Base-by-base conservation (phyloP, 2,329 filamentous ascomycete genomes). In the Cladophialophora immunda region DNA sequence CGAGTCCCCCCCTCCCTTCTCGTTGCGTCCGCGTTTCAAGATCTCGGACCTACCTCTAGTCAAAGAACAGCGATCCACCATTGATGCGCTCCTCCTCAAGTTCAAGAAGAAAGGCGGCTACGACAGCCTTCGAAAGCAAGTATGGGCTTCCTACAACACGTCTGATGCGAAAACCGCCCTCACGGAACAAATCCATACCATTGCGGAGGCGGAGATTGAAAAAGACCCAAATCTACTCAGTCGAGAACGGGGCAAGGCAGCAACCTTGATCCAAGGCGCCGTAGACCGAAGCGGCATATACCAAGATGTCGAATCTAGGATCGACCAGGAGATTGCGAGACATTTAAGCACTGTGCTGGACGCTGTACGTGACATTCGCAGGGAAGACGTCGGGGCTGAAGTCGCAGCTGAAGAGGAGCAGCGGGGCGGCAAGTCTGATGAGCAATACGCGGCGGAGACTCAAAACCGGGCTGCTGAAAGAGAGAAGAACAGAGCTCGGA, bases 21-120 rank as follows among this genome's bases (percentile, higher is more conserved):
- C 67, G 27, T 62, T 75, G 52, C 72, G 75, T 3, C 68, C 70
- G 15, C 87, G 85, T 74, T 84, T 87, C 74, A 87, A 87, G 75
- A 79, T 85, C 29, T 85, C 86, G 3, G 88, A 90, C 70, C 80
- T 90, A 29, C 88, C 88, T 2, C 79, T 90, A 34, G 84, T 85
- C 27, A 82, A 85, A 62, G 77, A 83, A 38, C 87, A 90, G 75
- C 84, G 86, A 68, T 80, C 82, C 6, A 82, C 84, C 27, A 88
- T 90, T 63, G 87, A 90, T 75, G 81, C 81, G 70, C 81, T 90
- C 53, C 80, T 89, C 19, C 84, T 88, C 74, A 86, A 85, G 0
- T 89, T 89, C 76, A 89, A 89, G 77, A 90, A 89, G 77, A 89
- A 88, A 76, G 88, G 88, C 69, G 86, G 87, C 64, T 90, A 89